Percentiles rank a stretch among this genome's conserved stretches.
phyloP scores from a whole-genome alignment of 352 stramenopile species.

The Globisporangium emineosum region DNA sequence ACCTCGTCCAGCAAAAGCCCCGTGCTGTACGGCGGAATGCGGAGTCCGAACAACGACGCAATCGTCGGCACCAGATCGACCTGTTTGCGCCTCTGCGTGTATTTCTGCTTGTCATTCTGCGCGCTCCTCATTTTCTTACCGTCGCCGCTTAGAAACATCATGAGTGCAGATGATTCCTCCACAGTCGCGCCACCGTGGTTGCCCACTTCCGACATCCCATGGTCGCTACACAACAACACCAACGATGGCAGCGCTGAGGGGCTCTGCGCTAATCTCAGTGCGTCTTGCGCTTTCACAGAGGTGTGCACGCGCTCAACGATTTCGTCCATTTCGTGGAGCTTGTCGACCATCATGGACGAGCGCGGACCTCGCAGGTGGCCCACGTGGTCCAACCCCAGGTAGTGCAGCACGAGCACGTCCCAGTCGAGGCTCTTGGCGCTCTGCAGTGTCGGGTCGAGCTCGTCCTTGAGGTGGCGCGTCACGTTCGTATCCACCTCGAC shows the following conservation, averaged over 20 bases:
- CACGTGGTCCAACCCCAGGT: conserved; percentile 85
- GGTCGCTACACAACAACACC: conserved; percentile 83
- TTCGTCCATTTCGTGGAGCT: conserved; percentile 83
- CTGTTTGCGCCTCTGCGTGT: conserved; percentile 40
- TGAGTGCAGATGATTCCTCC: conserved; percentile 78
- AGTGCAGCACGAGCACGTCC: conserved; percentile 86
- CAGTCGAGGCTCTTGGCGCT: conserved; percentile 69
- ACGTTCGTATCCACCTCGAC: conserved; percentile 87
- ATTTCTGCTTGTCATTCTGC: neutral
- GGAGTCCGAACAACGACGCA: conserved; percentile 63
- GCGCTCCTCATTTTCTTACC: conserved; percentile 21
- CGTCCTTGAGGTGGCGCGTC: conserved; percentile 77
- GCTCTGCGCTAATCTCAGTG: conserved; percentile 22
- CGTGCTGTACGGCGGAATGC: conserved; percentile 63
- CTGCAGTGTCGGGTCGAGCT: conserved; percentile 73
- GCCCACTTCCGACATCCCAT: conserved; percentile 87
- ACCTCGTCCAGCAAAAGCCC: conserved; percentile 65
- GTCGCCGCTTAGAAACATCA: conserved; percentile 72
- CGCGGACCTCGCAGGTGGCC: conserved; percentile 78
- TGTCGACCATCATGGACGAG: conserved; percentile 72
- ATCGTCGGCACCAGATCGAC: conserved; percentile 87
- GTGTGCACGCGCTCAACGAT: conserved; percentile 58
- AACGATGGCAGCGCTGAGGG: conserved; percentile 41
- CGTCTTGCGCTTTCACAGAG: conserved; percentile 62
- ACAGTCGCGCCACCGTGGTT: conserved; percentile 85